phyloP scores from a whole-genome alignment of 2,329 filamentous ascomycete species.

The Dactylellina haptotyla region DNA sequence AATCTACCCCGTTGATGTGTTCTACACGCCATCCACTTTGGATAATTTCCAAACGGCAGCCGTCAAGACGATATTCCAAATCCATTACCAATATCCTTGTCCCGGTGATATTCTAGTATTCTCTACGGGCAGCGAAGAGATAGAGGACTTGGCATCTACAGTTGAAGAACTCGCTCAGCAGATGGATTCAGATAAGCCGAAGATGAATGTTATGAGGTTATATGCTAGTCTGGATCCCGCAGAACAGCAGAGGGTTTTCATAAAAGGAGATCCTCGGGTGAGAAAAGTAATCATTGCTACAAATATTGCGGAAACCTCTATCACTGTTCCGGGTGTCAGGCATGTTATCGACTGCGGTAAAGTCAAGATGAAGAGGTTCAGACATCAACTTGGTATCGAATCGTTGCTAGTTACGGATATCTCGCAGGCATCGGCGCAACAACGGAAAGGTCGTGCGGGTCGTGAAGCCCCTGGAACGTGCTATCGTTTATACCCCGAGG shows the following conservation, averaged over 20 bases:
- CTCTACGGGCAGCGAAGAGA: constrained; percentile 89
- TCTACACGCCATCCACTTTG: constrained; percentile 78
- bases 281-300: constrained; percentile 92
- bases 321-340: constrained; percentile 91
- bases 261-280: constrained; percentile 73
- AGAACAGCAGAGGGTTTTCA: constrained; percentile 86
- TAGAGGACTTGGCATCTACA: constrained; percentile 81
- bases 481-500: constrained; percentile 86
- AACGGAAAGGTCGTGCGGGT: constrained; percentile 89
- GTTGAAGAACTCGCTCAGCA: constrained; percentile 81
- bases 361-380: constrained; percentile 91
- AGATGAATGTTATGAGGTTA: constrained; percentile 76
- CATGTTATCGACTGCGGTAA: constrained; percentile 94
- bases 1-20: constrained; percentile 82
- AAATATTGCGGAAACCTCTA: constrained; percentile 98
- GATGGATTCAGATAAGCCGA: constrained; percentile 66
- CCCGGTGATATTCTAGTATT: constrained; percentile 95
- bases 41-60: constrained; percentile 84
- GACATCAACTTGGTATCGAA: constrained; percentile 83
- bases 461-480: constrained; percentile 92
- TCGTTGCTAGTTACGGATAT: constrained; percentile 79
- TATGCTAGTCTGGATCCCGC: constrained; percentile 90
- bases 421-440: constrained; percentile 90
- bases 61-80: constrained; percentile 82
- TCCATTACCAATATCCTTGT: constrained; percentile 87